phyloP scores from a whole-genome alignment of 106 monocot genomes.

The Chionographis japonica region DNA sequence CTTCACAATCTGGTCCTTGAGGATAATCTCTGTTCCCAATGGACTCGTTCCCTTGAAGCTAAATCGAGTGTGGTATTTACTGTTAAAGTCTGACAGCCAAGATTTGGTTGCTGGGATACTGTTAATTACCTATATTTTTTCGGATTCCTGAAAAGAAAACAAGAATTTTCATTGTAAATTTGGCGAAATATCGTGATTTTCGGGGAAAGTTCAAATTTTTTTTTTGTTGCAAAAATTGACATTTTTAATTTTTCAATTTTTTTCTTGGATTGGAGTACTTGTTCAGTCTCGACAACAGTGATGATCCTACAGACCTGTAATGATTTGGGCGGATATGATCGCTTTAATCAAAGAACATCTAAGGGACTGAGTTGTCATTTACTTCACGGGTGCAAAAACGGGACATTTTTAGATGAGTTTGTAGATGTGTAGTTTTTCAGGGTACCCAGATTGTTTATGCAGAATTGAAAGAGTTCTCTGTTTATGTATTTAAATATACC shows the following conservation, averaged over 20 bases:
- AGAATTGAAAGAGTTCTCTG: too few relatives aligned
- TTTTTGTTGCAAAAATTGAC: not conserved
- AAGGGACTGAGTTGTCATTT: slow-evolving; percentile 58
- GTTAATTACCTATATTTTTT: too few relatives aligned
- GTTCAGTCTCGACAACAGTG: slow-evolving; percentile 1
- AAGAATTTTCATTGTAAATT: too few relatives aligned
- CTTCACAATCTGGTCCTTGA: slow-evolving; percentile 79
- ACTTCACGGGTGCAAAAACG: too few relatives aligned
- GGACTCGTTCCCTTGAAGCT: slow-evolving; percentile 93
- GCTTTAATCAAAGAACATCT: slow-evolving; percentile 66
- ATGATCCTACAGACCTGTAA: slow-evolving; percentile 71
- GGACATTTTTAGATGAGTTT: too few relatives aligned
- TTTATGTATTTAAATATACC: too few relatives aligned
- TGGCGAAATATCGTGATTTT: too few relatives aligned
- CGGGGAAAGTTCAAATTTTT: too few relatives aligned
- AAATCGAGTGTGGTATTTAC: slow-evolving; percentile 40
- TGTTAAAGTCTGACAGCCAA: not conserved
- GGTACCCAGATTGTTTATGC: too few relatives aligned
- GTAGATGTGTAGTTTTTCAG: too few relatives aligned
- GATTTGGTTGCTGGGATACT: too few relatives aligned
- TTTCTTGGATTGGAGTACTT: not conserved
- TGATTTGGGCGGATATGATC: slow-evolving; percentile 75
- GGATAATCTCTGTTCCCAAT: slow-evolving; percentile 39
- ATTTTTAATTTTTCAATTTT: not conserved
- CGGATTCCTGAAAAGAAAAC: too few relatives aligned